Evolutionary conservation across 305 asterid species (phyloP).

Genomic region (Fraxinus nigra): DNA sequence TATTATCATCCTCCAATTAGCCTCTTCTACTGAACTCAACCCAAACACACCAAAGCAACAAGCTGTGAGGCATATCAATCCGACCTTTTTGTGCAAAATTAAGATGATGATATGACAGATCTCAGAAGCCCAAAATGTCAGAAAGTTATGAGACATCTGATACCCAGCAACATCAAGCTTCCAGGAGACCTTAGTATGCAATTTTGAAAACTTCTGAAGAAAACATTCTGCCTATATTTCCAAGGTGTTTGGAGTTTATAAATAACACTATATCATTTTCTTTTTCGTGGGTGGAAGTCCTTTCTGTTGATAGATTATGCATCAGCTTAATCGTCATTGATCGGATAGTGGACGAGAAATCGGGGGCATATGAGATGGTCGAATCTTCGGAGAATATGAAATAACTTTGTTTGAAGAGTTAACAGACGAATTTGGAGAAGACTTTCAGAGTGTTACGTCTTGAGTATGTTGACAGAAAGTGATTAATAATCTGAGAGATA

Average conservation of each 20-base stretch:
- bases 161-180: not conserved
- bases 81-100: not conserved
- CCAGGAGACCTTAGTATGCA: not conserved
- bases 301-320: not conserved
- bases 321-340: not conserved
- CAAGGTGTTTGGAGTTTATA: not conserved
- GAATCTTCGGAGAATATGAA: not conserved
- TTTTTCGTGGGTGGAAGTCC: not conserved
- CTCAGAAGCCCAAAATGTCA: not conserved
- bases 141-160: not conserved
- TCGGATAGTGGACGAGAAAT: not conserved
- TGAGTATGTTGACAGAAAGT: not conserved
- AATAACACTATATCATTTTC: not conserved
- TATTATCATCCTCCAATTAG: not conserved
- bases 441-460: not conserved
- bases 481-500: not conserved
- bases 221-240: not conserved
- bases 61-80: not conserved
- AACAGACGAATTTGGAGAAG: not conserved
- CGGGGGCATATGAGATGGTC: not conserved
- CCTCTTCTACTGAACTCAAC: not conserved
- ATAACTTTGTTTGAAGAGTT: not conserved
- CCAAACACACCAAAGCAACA: not conserved
- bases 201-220: not conserved
- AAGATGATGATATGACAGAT: not conserved